phyloP scores from a whole-genome alignment of 208 protist genomes.

The Trypanosoma cruzi region DNA sequence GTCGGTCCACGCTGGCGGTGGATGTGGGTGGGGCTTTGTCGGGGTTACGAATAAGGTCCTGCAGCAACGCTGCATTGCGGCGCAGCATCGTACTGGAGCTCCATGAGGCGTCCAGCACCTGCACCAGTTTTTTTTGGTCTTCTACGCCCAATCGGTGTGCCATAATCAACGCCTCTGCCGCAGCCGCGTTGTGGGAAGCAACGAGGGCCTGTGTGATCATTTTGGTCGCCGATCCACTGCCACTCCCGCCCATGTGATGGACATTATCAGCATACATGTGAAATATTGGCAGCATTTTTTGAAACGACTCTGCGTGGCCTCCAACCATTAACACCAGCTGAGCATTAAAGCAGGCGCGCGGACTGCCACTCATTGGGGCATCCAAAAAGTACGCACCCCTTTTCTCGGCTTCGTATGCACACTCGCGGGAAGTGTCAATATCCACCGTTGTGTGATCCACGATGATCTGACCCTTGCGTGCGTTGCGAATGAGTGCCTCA shows the following conservation, averaged over 20 bases:
- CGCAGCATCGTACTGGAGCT: slow-evolving; percentile 87
- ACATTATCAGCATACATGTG: slow-evolving; percentile 86
- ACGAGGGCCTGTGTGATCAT: slow-evolving; percentile 82
- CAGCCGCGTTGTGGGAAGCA: slow-evolving; percentile 84
- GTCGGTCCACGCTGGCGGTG: slow-evolving; percentile 50
- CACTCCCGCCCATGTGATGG: slow-evolving; percentile 80
- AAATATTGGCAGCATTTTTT: slow-evolving; percentile 76
- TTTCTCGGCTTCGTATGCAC: slow-evolving; percentile 51
- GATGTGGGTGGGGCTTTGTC: slow-evolving; percentile 67
- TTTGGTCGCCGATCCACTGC: slow-evolving; percentile 77
- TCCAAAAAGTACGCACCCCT: slow-evolving; percentile 86
- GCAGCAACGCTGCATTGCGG: slow-evolving; percentile 80
- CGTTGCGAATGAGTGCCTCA: slow-evolving; percentile 70
- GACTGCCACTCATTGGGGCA: slow-evolving; percentile 85
- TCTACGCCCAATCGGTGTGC: slow-evolving; percentile 78
- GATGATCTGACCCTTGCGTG: slow-evolving; percentile 82
- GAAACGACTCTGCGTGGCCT: slow-evolving; percentile 66
- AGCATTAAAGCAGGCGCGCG: slow-evolving; percentile 76
- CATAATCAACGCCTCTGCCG: slow-evolving; percentile 86
- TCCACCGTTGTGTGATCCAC: slow-evolving; percentile 91
- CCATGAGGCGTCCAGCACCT: slow-evolving; percentile 87
- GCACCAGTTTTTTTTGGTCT: slow-evolving; percentile 68
- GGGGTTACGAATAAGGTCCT: slow-evolving; percentile 79
- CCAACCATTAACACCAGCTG: slow-evolving; percentile 89
- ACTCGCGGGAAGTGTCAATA: slow-evolving; percentile 69